A percentile compares a stretch with the other conserved stretches of the same genome.
Evolutionary conservation across 176 grass and related monocot genomes (phyloP).

Genomic region (Elymus sibiricus): DNA sequence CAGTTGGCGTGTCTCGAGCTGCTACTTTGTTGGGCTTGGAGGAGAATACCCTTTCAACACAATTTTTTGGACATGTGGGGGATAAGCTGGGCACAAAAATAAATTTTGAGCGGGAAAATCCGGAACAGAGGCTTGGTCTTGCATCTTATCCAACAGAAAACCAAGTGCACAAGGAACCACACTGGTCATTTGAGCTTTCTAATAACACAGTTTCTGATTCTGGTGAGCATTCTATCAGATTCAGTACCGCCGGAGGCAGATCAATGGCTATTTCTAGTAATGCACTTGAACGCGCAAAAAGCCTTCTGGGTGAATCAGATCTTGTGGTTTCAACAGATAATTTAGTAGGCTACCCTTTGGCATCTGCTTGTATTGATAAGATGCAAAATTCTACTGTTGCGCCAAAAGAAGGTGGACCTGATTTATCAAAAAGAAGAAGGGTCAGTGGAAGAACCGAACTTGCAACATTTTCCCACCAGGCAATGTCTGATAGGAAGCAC

Average conservation of each 20-base stretch:
- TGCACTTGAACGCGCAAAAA: constrained; percentile 71
- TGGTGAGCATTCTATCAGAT: constrained; percentile 40
- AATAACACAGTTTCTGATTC: constrained; percentile 20
- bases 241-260: constrained; percentile 64
- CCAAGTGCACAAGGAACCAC: constrained; percentile 32
- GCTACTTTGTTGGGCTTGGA: constrained; percentile 80
- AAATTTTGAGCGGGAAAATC: constrained; percentile 33
- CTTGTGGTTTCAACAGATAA: constrained; percentile 32
- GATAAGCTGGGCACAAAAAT: constrained; percentile 47
- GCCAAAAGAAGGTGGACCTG: constrained; percentile 36
- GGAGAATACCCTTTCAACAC: constrained; percentile 50
- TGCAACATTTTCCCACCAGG: not conserved
- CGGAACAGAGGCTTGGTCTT: constrained; percentile 21
- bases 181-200: constrained; percentile 27
- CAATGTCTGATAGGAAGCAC: constrained; percentile 15
- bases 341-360: constrained; percentile 9
- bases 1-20: constrained; percentile 61
- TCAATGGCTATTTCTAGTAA: constrained; percentile 63
- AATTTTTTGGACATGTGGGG: constrained; percentile 51
- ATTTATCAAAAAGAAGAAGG: not conserved
- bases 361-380: constrained; percentile 33
- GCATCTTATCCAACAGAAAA: constrained; percentile 37
- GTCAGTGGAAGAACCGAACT: constrained; percentile 8
- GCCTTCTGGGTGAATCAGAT: constrained; percentile 60
- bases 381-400: constrained; percentile 21